Conservation (phyloP, 2,329 filamentous ascomycete species). For the Metarhizium anisopliae region DNA sequence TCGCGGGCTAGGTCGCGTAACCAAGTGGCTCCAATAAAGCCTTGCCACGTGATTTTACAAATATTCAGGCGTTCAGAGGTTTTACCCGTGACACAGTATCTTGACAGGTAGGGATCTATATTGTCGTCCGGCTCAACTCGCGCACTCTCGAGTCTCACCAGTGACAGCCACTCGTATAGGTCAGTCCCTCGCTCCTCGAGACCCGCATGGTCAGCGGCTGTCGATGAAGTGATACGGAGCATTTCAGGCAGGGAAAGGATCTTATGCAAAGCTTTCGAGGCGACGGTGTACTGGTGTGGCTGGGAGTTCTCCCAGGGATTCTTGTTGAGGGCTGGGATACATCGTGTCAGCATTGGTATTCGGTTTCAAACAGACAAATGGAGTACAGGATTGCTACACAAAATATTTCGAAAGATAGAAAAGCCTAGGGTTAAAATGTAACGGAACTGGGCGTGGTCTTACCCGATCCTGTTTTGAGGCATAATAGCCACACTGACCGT, state of each 20-base stretch:
- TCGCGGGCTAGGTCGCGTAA: slow-evolving; percentile 37
- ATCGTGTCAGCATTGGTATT: not conserved
- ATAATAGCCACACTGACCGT: slow-evolving; percentile 70
- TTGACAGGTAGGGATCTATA: slow-evolving; percentile 60
- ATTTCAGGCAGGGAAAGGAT: slow-evolving; percentile 14
- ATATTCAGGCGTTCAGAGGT: slow-evolving; percentile 19
- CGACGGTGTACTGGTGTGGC: slow-evolving; percentile 24
- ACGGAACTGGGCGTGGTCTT: slow-evolving; percentile 2
- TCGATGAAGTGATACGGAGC: slow-evolving; percentile 15
- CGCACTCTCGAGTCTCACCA: slow-evolving; percentile 59
- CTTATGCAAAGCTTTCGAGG: slow-evolving; percentile 10
- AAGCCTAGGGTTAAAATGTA: not conserved
- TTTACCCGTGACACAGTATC: slow-evolving; percentile 40
- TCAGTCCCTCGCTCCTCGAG: slow-evolving; percentile 56
- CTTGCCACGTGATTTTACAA: slow-evolving; percentile 49
- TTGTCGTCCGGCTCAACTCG: slow-evolving; percentile 46
- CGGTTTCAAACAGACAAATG: not conserved
- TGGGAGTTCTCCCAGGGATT: not conserved
- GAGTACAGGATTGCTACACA: not conserved
- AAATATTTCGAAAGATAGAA: not conserved
- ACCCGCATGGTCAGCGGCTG: slow-evolving; percentile 32
- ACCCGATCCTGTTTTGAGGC: slow-evolving; percentile 40
- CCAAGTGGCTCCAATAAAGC: slow-evolving; percentile 47
- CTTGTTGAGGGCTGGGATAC: not conserved
- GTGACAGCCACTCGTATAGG: slow-evolving; percentile 65